Evolutionary conservation across 331 rosid genomes (phyloP).

Genomic region (Spiraea crenata): DNA sequence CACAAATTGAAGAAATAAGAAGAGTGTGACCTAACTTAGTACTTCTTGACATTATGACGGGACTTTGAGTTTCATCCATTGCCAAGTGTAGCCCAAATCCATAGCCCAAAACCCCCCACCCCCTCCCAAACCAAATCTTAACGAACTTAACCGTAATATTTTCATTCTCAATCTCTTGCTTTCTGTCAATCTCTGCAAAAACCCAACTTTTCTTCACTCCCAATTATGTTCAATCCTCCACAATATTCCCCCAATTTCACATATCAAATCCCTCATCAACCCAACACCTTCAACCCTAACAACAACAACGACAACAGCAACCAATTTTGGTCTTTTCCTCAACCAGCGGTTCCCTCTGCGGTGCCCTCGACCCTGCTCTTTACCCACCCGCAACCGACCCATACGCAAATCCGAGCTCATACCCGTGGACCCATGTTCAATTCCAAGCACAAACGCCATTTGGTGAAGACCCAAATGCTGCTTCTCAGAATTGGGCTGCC

Average conservation of each 20-base stretch:
- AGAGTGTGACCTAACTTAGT: no score
- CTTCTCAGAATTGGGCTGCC: constrained; percentile 35
- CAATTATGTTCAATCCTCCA: constrained; percentile 32
- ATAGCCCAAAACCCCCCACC: no score
- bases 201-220: background rate
- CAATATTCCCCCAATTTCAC: constrained; percentile 20
- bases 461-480: constrained; percentile 28
- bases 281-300: constrained; percentile 27
- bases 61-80: no score
- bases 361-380: constrained; percentile 25
- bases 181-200: background rate
- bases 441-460: constrained; percentile 23
- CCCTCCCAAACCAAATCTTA: no score
- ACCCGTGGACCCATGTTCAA: constrained; percentile 23
- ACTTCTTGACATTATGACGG: no score
- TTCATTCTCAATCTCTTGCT: no score
- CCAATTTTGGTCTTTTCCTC: constrained; percentile 30
- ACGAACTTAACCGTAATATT: no score
- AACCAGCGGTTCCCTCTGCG: constrained; percentile 24
- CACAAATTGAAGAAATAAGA: no score
- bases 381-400: constrained; percentile 56
- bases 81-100: no score
- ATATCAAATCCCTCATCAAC: constrained; percentile 22
- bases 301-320: background rate
- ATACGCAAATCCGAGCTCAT: constrained; percentile 15